Percentiles rank a stretch among this genome's conserved stretches.
Conservation (phyloP, 768 basidiomycete species). For the Kwoniella botswanensis region DNA sequence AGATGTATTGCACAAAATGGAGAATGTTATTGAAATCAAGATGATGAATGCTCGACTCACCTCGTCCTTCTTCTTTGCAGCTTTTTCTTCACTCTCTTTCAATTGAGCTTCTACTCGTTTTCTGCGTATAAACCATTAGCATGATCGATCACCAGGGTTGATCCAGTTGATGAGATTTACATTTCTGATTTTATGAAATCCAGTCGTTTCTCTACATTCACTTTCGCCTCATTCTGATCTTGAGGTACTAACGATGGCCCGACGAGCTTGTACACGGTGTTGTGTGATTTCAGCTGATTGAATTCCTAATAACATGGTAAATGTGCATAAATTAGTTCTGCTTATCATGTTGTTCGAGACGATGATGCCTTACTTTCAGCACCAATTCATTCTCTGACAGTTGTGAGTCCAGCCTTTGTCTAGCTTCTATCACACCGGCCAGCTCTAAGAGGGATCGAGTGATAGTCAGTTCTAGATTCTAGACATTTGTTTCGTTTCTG, state of each 20-base stretch:
- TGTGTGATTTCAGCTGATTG: constrained; percentile 70
- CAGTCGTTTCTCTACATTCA: constrained; percentile 84
- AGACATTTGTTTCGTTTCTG: too few relatives aligned
- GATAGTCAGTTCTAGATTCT: background rate
- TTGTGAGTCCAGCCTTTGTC: constrained; percentile 88
- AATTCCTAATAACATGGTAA: constrained; percentile 71
- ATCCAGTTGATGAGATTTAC: constrained; percentile 61
- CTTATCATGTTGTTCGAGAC: too few relatives aligned
- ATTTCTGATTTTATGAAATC: constrained; percentile 88
- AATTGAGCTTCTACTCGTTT: constrained; percentile 82
- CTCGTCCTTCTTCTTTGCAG: constrained; percentile 82
- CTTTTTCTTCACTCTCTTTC: constrained; percentile 74
- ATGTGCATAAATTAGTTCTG: too few relatives aligned
- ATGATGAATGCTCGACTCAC: constrained; percentile 59
- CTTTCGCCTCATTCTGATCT: constrained; percentile 82
- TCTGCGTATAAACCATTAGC: constrained; percentile 54
- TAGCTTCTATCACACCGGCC: constrained; percentile 72
- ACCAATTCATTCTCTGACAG: constrained; percentile 89
- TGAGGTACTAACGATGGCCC: constrained; percentile 90
- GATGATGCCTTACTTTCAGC: constrained; percentile 68
- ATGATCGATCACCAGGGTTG: background rate
- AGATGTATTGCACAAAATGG: background rate
- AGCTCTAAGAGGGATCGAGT: constrained; percentile 62
- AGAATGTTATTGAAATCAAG: too few relatives aligned
- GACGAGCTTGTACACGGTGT: constrained; percentile 85